These are phyloP conservation scores for Starmerella sirachaensis DNA, from an alignment of 805 yeast genomes.

Conservation along the genomic window DNA sequence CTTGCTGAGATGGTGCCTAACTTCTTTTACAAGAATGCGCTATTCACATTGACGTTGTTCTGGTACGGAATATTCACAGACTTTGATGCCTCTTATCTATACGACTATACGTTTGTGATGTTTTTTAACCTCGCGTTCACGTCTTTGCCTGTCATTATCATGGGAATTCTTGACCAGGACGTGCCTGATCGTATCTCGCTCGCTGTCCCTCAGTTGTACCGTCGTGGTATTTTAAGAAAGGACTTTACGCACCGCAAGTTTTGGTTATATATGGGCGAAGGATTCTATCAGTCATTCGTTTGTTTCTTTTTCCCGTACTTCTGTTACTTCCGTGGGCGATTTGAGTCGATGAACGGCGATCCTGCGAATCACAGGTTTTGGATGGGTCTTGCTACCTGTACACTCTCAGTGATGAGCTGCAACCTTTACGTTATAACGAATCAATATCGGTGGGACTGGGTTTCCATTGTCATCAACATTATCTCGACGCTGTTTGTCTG, in stretches of 20 bases:
- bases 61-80: slow-evolving; percentile 64
- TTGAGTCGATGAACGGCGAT: slow-evolving; percentile 18
- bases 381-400: slow-evolving; percentile 56
- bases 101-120: slow-evolving; percentile 68
- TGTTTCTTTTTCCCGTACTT: slow-evolving; percentile 62
- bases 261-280: slow-evolving; percentile 54
- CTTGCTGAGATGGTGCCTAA: slow-evolving; percentile 71
- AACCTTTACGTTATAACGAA: slow-evolving; percentile 55
- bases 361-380: slow-evolving; percentile 48
- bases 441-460: slow-evolving; percentile 72
- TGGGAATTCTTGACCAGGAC: slow-evolving; percentile 70
- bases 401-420: slow-evolving; percentile 52
- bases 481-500: slow-evolving; percentile 50
- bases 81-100: slow-evolving; percentile 67
- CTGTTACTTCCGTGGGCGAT: slow-evolving; percentile 37
- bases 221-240: slow-evolving; percentile 52
- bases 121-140: slow-evolving; percentile 75
- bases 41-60: slow-evolving; percentile 61
- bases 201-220: slow-evolving; percentile 59
- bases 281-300: slow-evolving; percentile 59
- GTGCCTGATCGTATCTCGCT: slow-evolving; percentile 55
- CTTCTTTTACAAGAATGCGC: slow-evolving; percentile 67
- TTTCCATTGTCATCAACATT: slow-evolving; percentile 41
- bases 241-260: slow-evolving; percentile 56
- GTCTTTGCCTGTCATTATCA: slow-evolving; percentile 61